Evolutionary conservation across 768 basidiomycete genomes (phyloP).

Genomic region (Pleurotus tuoliensis): DNA sequence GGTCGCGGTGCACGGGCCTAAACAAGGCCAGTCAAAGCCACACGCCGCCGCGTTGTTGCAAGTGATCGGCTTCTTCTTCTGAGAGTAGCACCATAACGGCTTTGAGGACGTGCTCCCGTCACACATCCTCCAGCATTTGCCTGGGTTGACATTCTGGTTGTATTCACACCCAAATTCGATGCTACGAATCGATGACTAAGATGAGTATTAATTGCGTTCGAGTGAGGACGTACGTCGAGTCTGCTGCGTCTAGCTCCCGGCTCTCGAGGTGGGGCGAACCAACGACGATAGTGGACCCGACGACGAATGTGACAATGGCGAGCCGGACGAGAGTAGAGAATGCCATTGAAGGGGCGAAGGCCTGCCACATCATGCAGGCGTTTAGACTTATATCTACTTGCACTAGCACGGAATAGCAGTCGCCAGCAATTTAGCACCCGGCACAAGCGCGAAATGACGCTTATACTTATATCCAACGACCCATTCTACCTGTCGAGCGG

Average conservation of each 20-base stretch:
- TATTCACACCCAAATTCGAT: slow-evolving; percentile 1
- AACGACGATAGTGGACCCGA: neutral
- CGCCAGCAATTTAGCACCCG: no score
- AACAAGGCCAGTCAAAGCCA: neutral
- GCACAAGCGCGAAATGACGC: no score
- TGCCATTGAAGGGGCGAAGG: no score
- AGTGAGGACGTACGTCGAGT: no score
- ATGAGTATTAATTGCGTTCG: no score
- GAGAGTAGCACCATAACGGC: neutral
- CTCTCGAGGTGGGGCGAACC: neutral
- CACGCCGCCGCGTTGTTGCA: neutral
- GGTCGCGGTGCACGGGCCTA: neutral
- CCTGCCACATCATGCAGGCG: no score
- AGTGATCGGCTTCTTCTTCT: neutral
- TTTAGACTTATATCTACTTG: no score
- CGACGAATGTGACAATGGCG: neutral
- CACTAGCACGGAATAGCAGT: no score
- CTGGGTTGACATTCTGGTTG: slow-evolving; percentile 2
- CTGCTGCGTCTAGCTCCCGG: neutral
- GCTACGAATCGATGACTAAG: neutral
- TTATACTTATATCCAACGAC: no score
- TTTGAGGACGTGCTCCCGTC: neutral
- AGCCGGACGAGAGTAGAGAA: neutral
- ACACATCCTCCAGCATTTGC: slow-evolving; percentile 1
- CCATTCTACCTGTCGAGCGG: no score